Base-by-base conservation (phyloP, 2,329 filamentous ascomycete genomes). In the Grosmannia serpens region DNA sequence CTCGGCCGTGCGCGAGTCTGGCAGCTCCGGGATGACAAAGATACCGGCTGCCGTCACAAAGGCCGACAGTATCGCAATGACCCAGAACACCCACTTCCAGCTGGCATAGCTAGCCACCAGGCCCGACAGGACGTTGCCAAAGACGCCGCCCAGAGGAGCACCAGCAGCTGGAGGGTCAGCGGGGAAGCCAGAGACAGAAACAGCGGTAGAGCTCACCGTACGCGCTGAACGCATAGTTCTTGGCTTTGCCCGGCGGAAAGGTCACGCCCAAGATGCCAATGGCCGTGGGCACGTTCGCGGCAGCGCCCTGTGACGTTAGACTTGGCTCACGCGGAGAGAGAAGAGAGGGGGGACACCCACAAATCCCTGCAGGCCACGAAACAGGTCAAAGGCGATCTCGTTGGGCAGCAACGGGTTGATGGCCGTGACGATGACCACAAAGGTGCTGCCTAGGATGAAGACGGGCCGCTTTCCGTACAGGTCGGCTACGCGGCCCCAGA, bases 401-500 rank as follows among this genome's bases (percentile, higher is more conserved):
- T 82, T 82, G 0, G 77, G 78, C n/a, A 86, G 68, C 64, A 88
- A 85, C 0, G 85, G 83, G 60, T 83, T 82, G 8, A 79, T 72
- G 10, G 84, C 73, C 5, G 81, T 79, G 0, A 79, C 77, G 1
- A 77, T 67, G 0, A 83, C 80, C 5, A 87, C 77, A 76, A 84
- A 87, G 5, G 78, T 75, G 2, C 82, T 84, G 0, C 84, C 84
- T 58, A 74, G 73, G 41, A 87, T 75, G 69, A 87, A 87, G 62
- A 87, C 83, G 47, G 76, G 71, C 4, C 83, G 76, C 67, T 85
- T 84, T 55, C 84, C 83, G 61, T 83, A 86, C 53, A 87, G 76
- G 66, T 87, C 84, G 55, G 81, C 84, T n/a, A 87, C 75, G n/a
- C 84, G 75, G 27, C 84, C 84, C 83, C 83, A 87, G 20, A 87